Conservation (phyloP, 352 stramenopile genomes). For the Globisporangium canariense region DNA sequence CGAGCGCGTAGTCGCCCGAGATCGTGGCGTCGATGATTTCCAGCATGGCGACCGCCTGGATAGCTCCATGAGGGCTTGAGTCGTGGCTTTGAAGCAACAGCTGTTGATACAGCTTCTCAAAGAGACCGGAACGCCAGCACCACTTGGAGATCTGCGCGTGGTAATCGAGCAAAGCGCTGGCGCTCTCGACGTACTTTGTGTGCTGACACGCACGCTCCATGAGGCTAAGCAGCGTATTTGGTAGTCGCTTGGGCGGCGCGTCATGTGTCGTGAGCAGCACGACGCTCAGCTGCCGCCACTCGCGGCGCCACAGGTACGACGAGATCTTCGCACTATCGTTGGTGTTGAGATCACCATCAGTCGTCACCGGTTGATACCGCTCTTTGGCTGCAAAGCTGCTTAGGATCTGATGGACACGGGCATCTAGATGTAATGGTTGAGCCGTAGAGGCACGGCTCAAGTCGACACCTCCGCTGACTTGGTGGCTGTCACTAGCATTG, state of each 20-base stretch:
- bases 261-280: constrained; percentile 14
- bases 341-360: neutral
- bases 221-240: constrained; percentile 19
- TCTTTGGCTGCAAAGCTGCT: constrained; percentile 37
- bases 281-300: constrained; percentile 62
- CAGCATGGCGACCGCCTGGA: constrained; percentile 22
- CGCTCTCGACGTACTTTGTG: constrained; percentile 37
- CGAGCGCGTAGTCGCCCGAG: constrained; percentile 23
- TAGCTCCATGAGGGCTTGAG: neutral
- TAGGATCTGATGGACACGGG: constrained; percentile 32
- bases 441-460: neutral
- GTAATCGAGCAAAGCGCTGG: constrained; percentile 25
- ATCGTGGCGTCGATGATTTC: constrained; percentile 30
- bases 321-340: neutral
- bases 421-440: neutral
- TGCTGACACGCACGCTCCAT: constrained; percentile 48
- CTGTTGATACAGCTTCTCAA: constrained; percentile 31
- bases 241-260: constrained; percentile 7
- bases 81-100: constrained; percentile 2
- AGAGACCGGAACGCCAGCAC: constrained; percentile 38
- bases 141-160: constrained; percentile 40
- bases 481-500: neutral
- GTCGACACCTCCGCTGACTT: constrained; percentile 15
- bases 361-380: constrained; percentile 18
- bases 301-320: constrained; percentile 35